Percentiles rank a stretch among this genome's conserved stretches.
Conservation (phyloP, 1,284 basidiomycete genomes). For the Sporisorium scitamineum region DNA sequence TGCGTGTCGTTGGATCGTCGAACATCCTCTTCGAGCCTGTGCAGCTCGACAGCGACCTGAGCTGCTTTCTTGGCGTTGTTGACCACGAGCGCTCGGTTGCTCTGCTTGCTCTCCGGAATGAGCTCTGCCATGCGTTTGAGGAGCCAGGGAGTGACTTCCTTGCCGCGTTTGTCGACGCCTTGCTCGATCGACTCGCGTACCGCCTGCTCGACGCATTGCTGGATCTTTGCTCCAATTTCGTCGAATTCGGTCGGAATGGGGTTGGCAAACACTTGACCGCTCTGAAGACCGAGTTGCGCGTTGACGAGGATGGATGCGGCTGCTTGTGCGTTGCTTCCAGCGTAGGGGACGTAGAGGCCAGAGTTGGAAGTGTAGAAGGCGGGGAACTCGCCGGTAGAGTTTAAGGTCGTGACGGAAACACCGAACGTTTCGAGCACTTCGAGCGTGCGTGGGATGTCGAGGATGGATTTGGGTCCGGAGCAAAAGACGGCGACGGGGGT, state of each 20-base stretch:
- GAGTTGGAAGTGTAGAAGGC: slow-evolving; percentile 91
- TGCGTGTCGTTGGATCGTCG: slow-evolving; percentile 19
- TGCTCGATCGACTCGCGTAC: slow-evolving; percentile 84
- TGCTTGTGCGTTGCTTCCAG: slow-evolving; percentile 35
- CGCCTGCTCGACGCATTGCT: slow-evolving; percentile 85
- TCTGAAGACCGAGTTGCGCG: slow-evolving; percentile 73
- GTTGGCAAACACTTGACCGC: slow-evolving; percentile 78
- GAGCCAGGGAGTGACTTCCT: slow-evolving; percentile 96
- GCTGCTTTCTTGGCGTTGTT: slow-evolving; percentile 91
- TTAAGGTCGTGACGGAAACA: slow-evolving; percentile 88
- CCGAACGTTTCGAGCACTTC: slow-evolving; percentile 98
- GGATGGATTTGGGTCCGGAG: slow-evolving; percentile 93
- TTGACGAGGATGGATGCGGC: slow-evolving; percentile 73
- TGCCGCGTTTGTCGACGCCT: slow-evolving; percentile 84
- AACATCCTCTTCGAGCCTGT: slow-evolving; percentile 72
- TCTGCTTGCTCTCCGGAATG: slow-evolving; percentile 74
- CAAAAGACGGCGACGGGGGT: slow-evolving; percentile 78
- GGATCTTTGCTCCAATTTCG: slow-evolving; percentile 77
- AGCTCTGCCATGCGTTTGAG: slow-evolving; percentile 85
- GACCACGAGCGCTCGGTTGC: slow-evolving; percentile 88
- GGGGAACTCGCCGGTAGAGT: slow-evolving; percentile 80
- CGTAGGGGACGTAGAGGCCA: slow-evolving; percentile 78
- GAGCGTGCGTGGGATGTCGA: slow-evolving; percentile 89
- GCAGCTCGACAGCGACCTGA: slow-evolving; percentile 83
- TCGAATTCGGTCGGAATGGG: slow-evolving; percentile 88